Evolutionary conservation across 1,284 basidiomycete species (phyloP).

Genomic region (Austroboletus novae-zelandiae): DNA sequence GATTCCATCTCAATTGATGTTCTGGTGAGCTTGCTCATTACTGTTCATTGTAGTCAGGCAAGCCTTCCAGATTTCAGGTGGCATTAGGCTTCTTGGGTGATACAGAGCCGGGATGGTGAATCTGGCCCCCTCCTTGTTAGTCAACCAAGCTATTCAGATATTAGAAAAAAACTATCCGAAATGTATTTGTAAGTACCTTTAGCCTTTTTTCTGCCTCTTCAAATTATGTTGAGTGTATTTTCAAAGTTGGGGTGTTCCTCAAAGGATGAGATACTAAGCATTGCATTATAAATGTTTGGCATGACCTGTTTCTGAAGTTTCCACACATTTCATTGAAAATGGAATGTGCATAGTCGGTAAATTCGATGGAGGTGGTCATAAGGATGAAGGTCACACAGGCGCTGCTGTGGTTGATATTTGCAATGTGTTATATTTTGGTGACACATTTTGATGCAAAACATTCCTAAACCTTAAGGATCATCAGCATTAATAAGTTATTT

Average conservation of each 20-base stretch:
- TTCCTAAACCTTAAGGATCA: neutral
- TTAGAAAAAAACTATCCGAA: too few species aligned
- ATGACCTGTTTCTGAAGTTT: neutral
- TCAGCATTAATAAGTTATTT: too few species aligned
- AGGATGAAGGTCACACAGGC: neutral
- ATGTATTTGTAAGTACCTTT: too few species aligned
- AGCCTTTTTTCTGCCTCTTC: slow-evolving; percentile 2
- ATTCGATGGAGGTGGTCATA: slow-evolving; percentile 2
- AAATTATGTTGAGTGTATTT: neutral
- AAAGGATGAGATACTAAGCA: slow-evolving; percentile 2
- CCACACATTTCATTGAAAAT: neutral
- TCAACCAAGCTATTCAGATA: neutral
- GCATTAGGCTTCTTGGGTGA: slow-evolving; percentile 1
- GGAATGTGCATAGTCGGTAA: neutral
- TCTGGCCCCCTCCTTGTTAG: neutral
- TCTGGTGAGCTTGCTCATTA: slow-evolving; percentile 6
- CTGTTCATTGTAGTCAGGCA: slow-evolving; percentile 7
- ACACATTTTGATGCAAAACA: neutral
- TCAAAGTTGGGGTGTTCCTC: slow-evolving; percentile 1
- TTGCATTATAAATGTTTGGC: neutral
- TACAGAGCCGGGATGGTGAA: slow-evolving; percentile 7
- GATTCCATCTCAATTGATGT: slow-evolving; percentile 2
- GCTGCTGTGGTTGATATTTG: neutral
- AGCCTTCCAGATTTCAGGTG: neutral
- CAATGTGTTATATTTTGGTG: too few species aligned